A percentile compares a stretch with the other conserved stretches of the same genome.
Conservation (phyloP, 2,329 filamentous ascomycete species). For the Pyrenophora seminiperda region DNA sequence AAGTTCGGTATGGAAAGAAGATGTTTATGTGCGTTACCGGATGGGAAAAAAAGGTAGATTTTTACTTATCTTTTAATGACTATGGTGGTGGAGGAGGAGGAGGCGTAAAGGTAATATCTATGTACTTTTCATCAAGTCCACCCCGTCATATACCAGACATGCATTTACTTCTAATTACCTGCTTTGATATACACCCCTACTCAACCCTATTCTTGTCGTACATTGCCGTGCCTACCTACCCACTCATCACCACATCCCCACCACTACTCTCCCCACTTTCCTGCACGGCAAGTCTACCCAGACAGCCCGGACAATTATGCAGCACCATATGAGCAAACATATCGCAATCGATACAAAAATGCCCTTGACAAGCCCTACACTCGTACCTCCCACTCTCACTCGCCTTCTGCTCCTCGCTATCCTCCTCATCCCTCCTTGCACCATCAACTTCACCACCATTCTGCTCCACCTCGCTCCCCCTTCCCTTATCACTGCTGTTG, state of each 20-base stretch:
- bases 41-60: too few species aligned
- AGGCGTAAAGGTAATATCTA: too few species aligned
- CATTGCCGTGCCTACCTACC: conserved; percentile 4
- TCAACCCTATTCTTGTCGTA: too few species aligned
- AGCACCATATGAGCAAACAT: conserved; percentile 92
- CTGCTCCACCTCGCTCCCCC: conserved; percentile 16
- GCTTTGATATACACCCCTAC: too few species aligned
- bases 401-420: conserved; percentile 52
- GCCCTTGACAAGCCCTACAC: conserved; percentile 81
- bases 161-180: too few species aligned
- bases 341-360: conserved; percentile 99
- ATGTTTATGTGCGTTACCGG: too few species aligned
- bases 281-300: conserved; percentile 46
- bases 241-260: conserved; percentile 40
- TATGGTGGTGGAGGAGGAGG: too few species aligned
- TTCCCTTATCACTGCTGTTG: conserved; percentile 11
- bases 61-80: too few species aligned
- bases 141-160: too few species aligned
- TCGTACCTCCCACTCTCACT: conserved; percentile 88
- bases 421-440: conserved; percentile 31
- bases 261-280: conserved; percentile 11
- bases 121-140: too few species aligned
- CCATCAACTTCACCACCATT: conserved; percentile 20
- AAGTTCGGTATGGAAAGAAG: conserved; percentile 18
- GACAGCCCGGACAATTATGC: conserved; percentile 95